These are phyloP conservation scores for Paecilomyces variotii DNA, from an alignment of 2,329 filamentous ascomycete genomes.

Conservation along the genomic window DNA sequence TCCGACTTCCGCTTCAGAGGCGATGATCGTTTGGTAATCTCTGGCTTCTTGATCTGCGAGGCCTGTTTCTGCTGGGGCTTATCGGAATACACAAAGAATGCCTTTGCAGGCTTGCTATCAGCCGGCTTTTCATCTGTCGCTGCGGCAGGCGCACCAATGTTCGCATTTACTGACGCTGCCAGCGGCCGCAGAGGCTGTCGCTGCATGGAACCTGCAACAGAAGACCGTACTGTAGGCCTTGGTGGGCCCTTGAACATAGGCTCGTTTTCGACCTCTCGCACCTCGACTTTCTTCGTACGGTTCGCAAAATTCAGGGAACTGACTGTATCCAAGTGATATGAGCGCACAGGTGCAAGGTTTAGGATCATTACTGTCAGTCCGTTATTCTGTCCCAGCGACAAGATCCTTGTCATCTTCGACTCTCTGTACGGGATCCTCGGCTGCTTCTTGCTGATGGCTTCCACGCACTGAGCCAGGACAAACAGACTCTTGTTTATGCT, in stretches of 20 bases:
- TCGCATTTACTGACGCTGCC: conserved; percentile 65
- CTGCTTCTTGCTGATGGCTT: conserved; percentile 75
- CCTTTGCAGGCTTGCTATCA: conserved; percentile 67
- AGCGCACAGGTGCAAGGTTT: conserved; percentile 82
- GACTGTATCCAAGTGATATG: conserved; percentile 87
- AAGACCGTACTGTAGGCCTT: conserved; percentile 40
- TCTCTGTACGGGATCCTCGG: conserved; percentile 82
- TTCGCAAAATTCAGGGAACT: conserved; percentile 94
- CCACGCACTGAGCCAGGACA: conserved; percentile 87
- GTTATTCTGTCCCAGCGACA: conserved; percentile 88
- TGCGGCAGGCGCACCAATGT: conserved; percentile 48
- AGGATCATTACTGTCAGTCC: conserved; percentile 95
- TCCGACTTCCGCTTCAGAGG: conserved; percentile 32
- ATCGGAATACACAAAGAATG: conserved; percentile 82
- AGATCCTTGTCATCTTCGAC: conserved; percentile 93
- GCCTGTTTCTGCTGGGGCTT: conserved; percentile 41
- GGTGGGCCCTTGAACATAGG: conserved; percentile 74
- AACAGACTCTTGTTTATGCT: conserved; percentile 98
- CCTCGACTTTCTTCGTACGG: conserved; percentile 90
- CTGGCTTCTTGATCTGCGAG: conserved; percentile 29
- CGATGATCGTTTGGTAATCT: conserved; percentile 38
- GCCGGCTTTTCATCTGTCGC: conserved; percentile 44
- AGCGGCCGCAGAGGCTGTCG: conserved; percentile 75
- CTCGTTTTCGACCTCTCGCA: conserved; percentile 92
- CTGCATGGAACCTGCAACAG: conserved; percentile 36